Evolutionary conservation across 2,329 filamentous ascomycete genomes (phyloP).

Genomic region (Talaromyces sp.): DNA sequence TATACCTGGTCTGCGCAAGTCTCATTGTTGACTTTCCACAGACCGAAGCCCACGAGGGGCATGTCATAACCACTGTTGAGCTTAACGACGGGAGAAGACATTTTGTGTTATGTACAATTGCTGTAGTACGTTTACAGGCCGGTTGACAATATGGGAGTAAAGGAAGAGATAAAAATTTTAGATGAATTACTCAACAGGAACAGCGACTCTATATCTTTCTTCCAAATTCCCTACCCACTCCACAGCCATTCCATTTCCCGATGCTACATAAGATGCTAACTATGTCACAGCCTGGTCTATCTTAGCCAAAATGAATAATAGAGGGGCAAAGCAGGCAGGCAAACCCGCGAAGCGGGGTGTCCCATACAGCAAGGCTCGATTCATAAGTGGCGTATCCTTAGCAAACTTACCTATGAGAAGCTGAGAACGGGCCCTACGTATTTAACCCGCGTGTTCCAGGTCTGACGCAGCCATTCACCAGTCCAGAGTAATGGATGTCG

Average conservation of each 20-base stretch:
- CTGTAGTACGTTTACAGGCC: not conserved
- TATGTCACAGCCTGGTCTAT: slow-evolving; percentile 1
- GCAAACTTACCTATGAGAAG: not conserved
- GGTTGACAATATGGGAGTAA: not conserved
- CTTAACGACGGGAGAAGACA: slow-evolving; percentile 28
- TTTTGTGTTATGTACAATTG: slow-evolving; percentile 15
- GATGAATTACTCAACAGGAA: not conserved
- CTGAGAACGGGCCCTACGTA: not conserved
- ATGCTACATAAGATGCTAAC: too few species aligned
- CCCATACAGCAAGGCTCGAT: not conserved
- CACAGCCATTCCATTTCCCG: not conserved
- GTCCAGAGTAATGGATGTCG: not conserved
- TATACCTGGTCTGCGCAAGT: slow-evolving; percentile 73
- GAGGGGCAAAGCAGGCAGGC: slow-evolving; percentile 7
- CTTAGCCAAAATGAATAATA: slow-evolving; percentile 8
- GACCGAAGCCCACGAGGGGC: slow-evolving; percentile 47
- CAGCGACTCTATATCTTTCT: slow-evolving; percentile 9
- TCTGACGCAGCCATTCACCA: not conserved
- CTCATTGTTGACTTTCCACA: slow-evolving; percentile 79
- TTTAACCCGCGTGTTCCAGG: slow-evolving; percentile 1
- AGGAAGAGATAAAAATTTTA: not conserved
- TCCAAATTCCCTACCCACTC: not conserved
- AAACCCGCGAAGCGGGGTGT: slow-evolving; percentile 8
- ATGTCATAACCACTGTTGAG: slow-evolving; percentile 31
- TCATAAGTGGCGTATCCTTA: not conserved